These are phyloP conservation scores for Suhomyces maxii DNA, from an alignment of 1,139 yeast species.

Conservation along the genomic window DNA sequence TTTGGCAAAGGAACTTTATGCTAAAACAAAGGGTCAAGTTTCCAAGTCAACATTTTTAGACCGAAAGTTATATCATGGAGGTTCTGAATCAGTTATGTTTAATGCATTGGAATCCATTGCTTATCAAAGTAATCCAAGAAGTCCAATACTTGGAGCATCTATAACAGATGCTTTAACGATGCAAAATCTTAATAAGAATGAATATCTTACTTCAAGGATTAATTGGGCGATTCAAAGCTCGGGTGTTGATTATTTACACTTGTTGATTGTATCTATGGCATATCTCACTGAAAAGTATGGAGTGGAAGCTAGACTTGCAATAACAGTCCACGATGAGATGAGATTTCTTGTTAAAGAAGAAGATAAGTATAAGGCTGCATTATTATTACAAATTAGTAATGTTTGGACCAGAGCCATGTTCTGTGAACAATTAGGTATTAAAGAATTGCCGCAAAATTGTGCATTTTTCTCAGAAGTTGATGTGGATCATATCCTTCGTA, in stretches of 20 bases:
- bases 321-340: conserved; percentile 95
- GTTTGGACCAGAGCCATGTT: conserved; percentile 97
- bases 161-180: conserved; percentile 82
- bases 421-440: conserved; percentile 86
- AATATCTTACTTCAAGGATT: conserved; percentile 84
- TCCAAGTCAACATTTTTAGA: conserved; percentile 29
- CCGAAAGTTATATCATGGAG: conserved; percentile 73
- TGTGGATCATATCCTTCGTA: conserved; percentile 81
- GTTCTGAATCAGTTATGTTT: conserved; percentile 90
- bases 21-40: conserved; percentile 76
- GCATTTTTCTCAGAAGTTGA: conserved; percentile 96
- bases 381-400: conserved; percentile 85
- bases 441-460: conserved; percentile 88
- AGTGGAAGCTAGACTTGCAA: conserved; percentile 74
- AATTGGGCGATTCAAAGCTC: conserved; percentile 99
- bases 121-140: conserved; percentile 74
- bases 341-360: conserved; percentile 74
- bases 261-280: conserved; percentile 85
- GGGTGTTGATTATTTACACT: conserved; percentile 93
- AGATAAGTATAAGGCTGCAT: conserved; percentile 73
- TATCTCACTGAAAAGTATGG: conserved; percentile 64
- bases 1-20: conserved; percentile 69
- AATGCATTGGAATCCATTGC: conserved; percentile 89
- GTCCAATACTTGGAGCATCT: conserved; percentile 93
- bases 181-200: conserved; percentile 60